Evolutionary conservation across 768 basidiomycete genomes (phyloP).

Genomic region (Austroboletus eburneus): DNA sequence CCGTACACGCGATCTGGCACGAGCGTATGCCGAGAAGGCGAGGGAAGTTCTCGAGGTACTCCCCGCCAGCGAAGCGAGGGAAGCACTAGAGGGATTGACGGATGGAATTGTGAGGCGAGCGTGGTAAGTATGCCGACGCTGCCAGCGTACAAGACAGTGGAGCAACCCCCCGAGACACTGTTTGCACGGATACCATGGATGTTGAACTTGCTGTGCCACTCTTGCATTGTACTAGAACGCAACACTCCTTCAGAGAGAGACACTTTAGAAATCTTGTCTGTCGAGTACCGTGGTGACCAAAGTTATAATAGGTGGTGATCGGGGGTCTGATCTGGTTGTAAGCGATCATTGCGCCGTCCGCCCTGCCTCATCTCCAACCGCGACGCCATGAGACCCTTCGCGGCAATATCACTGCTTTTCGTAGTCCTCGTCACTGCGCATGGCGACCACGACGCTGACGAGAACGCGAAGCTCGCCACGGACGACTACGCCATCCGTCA

Average conservation of each 20-base stretch:
- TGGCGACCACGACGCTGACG: constrained; percentile 54
- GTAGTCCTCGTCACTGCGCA: constrained; percentile 44
- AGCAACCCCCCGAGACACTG: neutral
- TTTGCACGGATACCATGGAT: constrained; percentile 2
- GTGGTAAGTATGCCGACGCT: constrained; percentile 32
- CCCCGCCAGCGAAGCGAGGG: constrained; percentile 77
- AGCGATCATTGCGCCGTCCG: neutral
- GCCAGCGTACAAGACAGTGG: too few relatives aligned
- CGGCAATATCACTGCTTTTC: constrained; percentile 39
- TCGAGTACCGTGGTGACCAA: neutral
- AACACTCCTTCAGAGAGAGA: too few relatives aligned
- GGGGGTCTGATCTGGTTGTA: constrained; percentile 13
- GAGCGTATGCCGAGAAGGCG: constrained; percentile 71
- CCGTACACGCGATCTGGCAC: constrained; percentile 75
- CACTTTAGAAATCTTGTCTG: constrained; percentile 3
- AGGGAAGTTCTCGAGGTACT: constrained; percentile 61
- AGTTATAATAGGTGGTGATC: constrained; percentile 11
- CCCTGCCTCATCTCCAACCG: constrained; percentile 6
- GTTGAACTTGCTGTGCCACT: neutral
- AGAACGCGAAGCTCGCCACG: constrained; percentile 51
- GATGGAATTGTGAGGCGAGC: constrained; percentile 62
- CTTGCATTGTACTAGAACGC: constrained; percentile 1
- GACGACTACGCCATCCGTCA: constrained; percentile 81
- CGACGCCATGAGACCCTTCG: constrained; percentile 44
- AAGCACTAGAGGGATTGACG: constrained; percentile 69